Base-by-base conservation (phyloP, 306 rosid species). In the Begonia loranthoides region DNA sequence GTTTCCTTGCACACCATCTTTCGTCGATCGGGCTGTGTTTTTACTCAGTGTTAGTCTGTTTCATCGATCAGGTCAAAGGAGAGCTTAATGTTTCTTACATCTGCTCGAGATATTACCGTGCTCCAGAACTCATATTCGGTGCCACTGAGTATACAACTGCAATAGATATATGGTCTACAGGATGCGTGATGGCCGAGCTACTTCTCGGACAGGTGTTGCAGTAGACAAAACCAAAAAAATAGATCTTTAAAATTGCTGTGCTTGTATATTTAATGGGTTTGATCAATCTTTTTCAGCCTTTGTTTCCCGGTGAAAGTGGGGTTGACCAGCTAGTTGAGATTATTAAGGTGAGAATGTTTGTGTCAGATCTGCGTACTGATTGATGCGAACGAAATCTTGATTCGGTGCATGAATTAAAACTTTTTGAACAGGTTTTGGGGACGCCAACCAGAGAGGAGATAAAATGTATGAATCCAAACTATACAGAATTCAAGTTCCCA, bases 361-460 rank as follows among this genome's bases (percentile, higher is more conserved):
- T 53, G 34, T 16, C n/a, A n/a, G n/a, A n/a, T n/a, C n/a, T n/a
- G n/a, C n/a, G 9, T 7, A 28, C 36, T 5, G 36, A 28, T 28
- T 7, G 36, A 28, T 28, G 36, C 36, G 6, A 1, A 5, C 8
- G 0, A 28, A 28, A 5, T 7, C 36, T 28, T n/a, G n/a, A n/a
- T n/a, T n/a, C n/a, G n/a, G n/a, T n/a, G n/a, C n/a, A n/a, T n/a
- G 5, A 28, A 5, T 7, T 4, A 28, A 28, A 28, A 28, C 36
- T 28, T 28, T 28, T 4, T 55, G 40, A 58, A 50, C 81, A 90
- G 97, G 94, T 90, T 73, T 74, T 90, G 80, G 97, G 97, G 63
- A 90, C 97, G 46, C 97, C 97, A 44, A 90, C 95, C 15, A 85
- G 97, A 63, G 97, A 90, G 67, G 97, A 90, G 93, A 90, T 90